phyloP scores from a whole-genome alignment of 1,139 yeast species.

The Pneumocystis murina region DNA sequence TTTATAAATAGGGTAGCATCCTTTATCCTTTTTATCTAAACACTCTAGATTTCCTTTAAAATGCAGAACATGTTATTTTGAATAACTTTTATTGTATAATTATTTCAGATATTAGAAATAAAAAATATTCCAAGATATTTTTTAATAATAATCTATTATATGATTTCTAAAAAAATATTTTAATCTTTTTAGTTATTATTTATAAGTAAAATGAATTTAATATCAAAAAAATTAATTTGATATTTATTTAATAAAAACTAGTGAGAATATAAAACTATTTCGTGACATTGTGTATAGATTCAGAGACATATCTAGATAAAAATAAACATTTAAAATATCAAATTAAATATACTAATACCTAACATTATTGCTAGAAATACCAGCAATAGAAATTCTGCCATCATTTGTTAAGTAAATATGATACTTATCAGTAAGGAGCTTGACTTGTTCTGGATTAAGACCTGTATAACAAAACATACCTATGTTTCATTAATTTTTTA shows the following conservation, averaged over 20 bases:
- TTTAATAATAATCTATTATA: too few species aligned
- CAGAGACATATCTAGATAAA: neutral
- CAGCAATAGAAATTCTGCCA: conserved; percentile 89
- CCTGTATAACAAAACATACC: conserved; percentile 98
- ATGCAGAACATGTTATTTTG: too few species aligned
- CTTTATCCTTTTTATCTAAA: too few species aligned
- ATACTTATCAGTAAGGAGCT: conserved; percentile 58
- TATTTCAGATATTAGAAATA: too few species aligned
- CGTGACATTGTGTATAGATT: neutral
- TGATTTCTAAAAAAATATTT: too few species aligned
- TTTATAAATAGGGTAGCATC: too few species aligned
- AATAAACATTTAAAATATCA: neutral
- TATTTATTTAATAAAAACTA: neutral
- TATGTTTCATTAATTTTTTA: conserved; percentile 36
- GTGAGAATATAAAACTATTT: neutral
- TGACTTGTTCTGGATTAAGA: conserved; percentile 62
- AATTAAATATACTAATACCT: conserved; percentile 29
- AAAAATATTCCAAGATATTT: too few species aligned
- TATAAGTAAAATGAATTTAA: too few species aligned
- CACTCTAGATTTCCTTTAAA: too few species aligned
- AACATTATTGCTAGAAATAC: conserved; percentile 68
- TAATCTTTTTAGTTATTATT: too few species aligned
- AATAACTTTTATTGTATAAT: too few species aligned
- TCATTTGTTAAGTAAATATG: conserved; percentile 44
- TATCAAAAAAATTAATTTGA: neutral